Evolutionary conservation across 176 grass and related monocot species (phyloP).

Genomic region (Eleusine indica): DNA sequence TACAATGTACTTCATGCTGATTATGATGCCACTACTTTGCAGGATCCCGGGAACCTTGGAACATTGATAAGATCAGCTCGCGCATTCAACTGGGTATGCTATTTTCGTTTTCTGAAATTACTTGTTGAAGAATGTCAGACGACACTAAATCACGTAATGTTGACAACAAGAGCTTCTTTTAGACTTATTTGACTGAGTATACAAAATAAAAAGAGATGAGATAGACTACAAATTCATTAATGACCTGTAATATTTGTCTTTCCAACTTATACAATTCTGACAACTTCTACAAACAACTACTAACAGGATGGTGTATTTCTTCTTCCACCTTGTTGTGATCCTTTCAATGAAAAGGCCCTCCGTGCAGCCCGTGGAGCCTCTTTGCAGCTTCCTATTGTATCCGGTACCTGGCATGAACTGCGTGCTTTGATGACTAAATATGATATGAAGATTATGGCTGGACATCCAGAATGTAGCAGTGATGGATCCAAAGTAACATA

Average conservation of each 20-base stretch:
- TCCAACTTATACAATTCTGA: slow-evolving; percentile 19
- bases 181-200: not conserved
- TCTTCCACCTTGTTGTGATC: slow-evolving; percentile 87
- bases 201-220: not conserved
- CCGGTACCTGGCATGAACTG: slow-evolving; percentile 65
- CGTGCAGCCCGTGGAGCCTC: slow-evolving; percentile 86
- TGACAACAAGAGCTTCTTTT: not conserved
- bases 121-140: not conserved
- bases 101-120: slow-evolving; percentile 12
- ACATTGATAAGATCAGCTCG: slow-evolving; percentile 92
- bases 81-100: slow-evolving; percentile 87
- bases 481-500: slow-evolving; percentile 40
- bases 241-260: not conserved
- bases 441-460: slow-evolving; percentile 74
- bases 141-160: not conserved
- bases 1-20: slow-evolving; percentile 20
- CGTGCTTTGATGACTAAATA: slow-evolving; percentile 40
- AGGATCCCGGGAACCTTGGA: slow-evolving; percentile 96
- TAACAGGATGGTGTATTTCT: slow-evolving; percentile 82
- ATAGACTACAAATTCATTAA: not conserved
- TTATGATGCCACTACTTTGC: slow-evolving; percentile 10
- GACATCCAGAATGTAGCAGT: slow-evolving; percentile 61
- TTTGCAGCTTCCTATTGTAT: slow-evolving; percentile 81
- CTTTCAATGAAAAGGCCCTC: slow-evolving; percentile 97
- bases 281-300: slow-evolving; percentile 22